These are phyloP conservation scores for Fusarium sarcochroum DNA, from an alignment of 2,329 filamentous ascomycete genomes.

Conservation along the genomic window DNA sequence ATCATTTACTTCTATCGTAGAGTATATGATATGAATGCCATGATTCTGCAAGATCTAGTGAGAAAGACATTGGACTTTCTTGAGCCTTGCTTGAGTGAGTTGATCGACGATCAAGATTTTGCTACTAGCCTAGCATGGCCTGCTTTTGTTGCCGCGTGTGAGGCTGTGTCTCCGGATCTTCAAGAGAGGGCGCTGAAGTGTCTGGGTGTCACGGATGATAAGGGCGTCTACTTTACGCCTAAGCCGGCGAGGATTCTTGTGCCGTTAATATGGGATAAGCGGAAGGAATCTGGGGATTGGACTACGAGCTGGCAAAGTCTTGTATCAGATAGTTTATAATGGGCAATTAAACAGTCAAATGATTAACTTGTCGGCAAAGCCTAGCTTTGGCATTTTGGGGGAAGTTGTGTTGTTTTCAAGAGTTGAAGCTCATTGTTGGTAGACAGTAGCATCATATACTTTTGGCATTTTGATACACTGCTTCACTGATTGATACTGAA, in stretches of 20 bases:
- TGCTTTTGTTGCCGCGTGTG: constrained; percentile 60
- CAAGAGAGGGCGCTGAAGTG: constrained; percentile 49
- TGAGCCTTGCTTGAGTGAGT: constrained; percentile 51
- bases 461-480: not conserved
- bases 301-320: constrained; percentile 51
- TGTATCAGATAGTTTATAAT: constrained; percentile 24
- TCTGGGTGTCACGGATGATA: constrained; percentile 46
- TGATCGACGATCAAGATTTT: constrained; percentile 54
- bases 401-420: too few relatives aligned
- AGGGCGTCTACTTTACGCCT: constrained; percentile 48
- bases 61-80: constrained; percentile 55
- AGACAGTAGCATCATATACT: too few relatives aligned
- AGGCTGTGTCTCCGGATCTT: constrained; percentile 55
- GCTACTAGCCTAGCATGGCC: constrained; percentile 59
- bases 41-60: constrained; percentile 58
- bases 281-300: constrained; percentile 49
- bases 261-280: constrained; percentile 48
- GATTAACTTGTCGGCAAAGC: too few relatives aligned
- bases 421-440: too few relatives aligned
- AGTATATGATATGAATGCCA: constrained; percentile 55
- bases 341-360: not conserved
- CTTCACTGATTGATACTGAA: not conserved
- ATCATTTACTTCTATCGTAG: constrained; percentile 62
- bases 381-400: too few relatives aligned
- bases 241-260: constrained; percentile 50